These are phyloP conservation scores for Coprinopsis sp. DNA, from an alignment of 768 basidiomycete genomes.

Conservation along the genomic window DNA sequence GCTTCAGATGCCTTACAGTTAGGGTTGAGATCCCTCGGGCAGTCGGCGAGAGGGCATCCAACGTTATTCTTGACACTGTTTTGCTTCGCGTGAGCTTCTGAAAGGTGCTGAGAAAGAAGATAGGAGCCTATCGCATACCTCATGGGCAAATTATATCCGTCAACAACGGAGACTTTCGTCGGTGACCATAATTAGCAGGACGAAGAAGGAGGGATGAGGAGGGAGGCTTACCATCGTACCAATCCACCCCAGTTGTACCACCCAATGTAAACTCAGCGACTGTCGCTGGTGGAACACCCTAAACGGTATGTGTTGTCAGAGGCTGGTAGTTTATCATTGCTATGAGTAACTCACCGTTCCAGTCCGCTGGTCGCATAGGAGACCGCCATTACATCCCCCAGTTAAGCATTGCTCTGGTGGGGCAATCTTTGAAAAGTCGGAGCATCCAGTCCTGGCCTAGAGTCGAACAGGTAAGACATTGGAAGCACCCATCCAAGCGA, in stretches of 20 bases:
- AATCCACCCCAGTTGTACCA: conserved; percentile 40
- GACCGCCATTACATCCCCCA: conserved; percentile 68
- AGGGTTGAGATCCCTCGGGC: conserved; percentile 56
- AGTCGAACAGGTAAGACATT: background rate
- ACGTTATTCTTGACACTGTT: conserved; percentile 48
- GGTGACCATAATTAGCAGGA: background rate
- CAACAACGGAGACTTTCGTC: conserved; percentile 66
- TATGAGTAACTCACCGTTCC: conserved; percentile 34
- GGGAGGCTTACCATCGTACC: conserved; percentile 52
- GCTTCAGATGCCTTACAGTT: no score
- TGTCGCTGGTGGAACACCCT: conserved; percentile 64
- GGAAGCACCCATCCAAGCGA: no score
- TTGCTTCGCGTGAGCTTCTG: background rate
- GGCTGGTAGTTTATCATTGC: no score
- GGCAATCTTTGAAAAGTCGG: conserved; percentile 50
- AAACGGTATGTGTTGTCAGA: background rate
- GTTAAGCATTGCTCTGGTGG: conserved; percentile 57
- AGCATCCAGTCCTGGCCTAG: conserved; percentile 64
- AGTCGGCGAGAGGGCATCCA: conserved; percentile 52
- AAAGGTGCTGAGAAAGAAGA: background rate
- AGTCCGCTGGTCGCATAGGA: conserved; percentile 45
- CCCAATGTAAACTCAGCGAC: conserved; percentile 64
- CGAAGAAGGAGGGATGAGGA: background rate
- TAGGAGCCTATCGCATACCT: conserved; percentile 6
- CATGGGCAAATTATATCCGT: conserved; percentile 62